A percentile compares a stretch with the other conserved stretches of the same genome.
These are phyloP conservation scores for Begonia masoniana DNA, from an alignment of 306 rosid genomes.

Conservation along the genomic window DNA sequence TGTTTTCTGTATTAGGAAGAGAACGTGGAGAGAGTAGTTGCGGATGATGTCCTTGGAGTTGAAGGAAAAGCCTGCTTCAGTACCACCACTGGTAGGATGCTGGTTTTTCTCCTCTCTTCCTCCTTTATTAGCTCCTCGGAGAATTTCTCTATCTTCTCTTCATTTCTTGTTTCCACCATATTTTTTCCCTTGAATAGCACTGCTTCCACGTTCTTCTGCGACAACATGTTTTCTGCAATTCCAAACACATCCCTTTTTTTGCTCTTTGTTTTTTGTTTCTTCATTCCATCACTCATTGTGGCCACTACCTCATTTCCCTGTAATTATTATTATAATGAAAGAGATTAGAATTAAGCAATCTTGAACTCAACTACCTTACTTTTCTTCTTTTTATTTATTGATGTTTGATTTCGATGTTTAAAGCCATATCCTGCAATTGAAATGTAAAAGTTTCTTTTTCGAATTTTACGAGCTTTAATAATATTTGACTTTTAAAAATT, in stretches of 20 bases:
- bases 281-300: slow-evolving; percentile 7
- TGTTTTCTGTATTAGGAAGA: slow-evolving; percentile 25
- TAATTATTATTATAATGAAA: not conserved
- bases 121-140: slow-evolving; percentile 59
- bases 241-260: slow-evolving; percentile 29
- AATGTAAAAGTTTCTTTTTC: too few relatives aligned
- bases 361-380: too few relatives aligned
- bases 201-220: slow-evolving; percentile 65
- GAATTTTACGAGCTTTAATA: too few relatives aligned
- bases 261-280: slow-evolving; percentile 6
- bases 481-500: too few relatives aligned
- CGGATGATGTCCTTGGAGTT: slow-evolving; percentile 80
- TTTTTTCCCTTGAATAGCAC: slow-evolving; percentile 62
- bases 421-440: too few relatives aligned
- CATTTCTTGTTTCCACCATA: slow-evolving; percentile 42
- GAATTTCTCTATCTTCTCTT: slow-evolving; percentile 57
- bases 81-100: slow-evolving; percentile 48
- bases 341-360: too few relatives aligned
- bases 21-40: slow-evolving; percentile 55
- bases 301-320: slow-evolving; percentile 41
- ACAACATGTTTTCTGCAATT: slow-evolving; percentile 43
- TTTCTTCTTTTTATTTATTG: too few relatives aligned
- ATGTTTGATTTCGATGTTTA: too few relatives aligned
- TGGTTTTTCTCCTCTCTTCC: slow-evolving; percentile 58
- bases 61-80: slow-evolving; percentile 50